Evolutionary conservation across 257 asterid genomes (phyloP).

Genomic region (Scutellaria baicalensis): DNA sequence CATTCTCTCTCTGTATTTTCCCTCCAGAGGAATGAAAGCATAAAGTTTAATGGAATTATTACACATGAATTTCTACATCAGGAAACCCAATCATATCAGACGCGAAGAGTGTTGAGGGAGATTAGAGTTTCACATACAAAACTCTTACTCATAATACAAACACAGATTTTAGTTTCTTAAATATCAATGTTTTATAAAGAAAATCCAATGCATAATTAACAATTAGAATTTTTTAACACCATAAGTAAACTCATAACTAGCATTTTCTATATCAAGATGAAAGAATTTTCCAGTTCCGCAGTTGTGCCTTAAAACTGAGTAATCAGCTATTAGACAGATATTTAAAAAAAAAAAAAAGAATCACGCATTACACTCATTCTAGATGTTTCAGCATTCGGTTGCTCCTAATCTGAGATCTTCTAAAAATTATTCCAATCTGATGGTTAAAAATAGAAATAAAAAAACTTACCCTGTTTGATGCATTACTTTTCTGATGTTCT

Average conservation of each 20-base stretch:
- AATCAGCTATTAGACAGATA: background rate
- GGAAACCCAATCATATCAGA: background rate
- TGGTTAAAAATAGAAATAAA: background rate
- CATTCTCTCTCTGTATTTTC: background rate
- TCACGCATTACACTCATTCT: background rate
- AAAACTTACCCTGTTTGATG: slow-evolving; percentile 58
- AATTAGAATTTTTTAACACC: background rate
- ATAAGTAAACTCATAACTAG: background rate
- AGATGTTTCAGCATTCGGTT: slow-evolving; percentile 1
- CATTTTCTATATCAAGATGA: background rate
- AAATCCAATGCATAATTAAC: background rate
- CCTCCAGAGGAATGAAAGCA: background rate
- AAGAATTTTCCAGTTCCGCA: background rate
- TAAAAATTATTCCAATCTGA: background rate
- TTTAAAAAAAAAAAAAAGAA: background rate
- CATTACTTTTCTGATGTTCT: slow-evolving; percentile 65
- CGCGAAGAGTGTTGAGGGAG: background rate
- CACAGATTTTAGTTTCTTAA: background rate
- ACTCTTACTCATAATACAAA: background rate
- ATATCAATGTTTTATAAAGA: background rate
- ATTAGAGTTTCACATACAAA: background rate
- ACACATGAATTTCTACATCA: background rate
- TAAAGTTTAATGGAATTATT: background rate
- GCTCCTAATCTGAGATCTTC: background rate
- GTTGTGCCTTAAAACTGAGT: background rate